Conservation (phyloP, 73 alveolate genomes). For the Tetrahymena thermophila region DNA sequence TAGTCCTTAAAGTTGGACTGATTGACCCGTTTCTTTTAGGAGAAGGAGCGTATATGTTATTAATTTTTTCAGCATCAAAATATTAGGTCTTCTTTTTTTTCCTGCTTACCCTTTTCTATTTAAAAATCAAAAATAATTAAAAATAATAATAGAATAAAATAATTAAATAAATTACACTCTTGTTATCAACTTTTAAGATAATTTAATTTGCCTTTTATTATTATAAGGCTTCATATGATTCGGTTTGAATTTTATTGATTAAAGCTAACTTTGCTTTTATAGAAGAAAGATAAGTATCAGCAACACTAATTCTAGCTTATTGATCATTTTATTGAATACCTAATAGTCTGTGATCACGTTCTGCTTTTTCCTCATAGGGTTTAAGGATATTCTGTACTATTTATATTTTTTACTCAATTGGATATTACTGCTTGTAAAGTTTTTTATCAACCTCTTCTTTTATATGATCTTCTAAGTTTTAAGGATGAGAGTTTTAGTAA, state of each 20-base stretch:
- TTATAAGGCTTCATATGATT: neutral
- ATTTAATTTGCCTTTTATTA: neutral
- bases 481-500: neutral
- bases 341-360: neutral
- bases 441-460: neutral
- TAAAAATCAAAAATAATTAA: too few relatives aligned
- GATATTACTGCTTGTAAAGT: neutral
- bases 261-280: neutral
- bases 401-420: neutral
- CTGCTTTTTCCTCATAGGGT: neutral
- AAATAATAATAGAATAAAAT: neutral
- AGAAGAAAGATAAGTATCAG: neutral
- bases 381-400: neutral
- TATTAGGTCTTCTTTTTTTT: neutral
- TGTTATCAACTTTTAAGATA: neutral
- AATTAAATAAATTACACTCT: neutral
- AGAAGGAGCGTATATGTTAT: neutral
- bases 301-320: neutral
- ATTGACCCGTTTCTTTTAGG: neutral
- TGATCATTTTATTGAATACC: neutral
- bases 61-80: neutral
- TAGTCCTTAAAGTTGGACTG: neutral
- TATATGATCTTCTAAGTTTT: neutral
- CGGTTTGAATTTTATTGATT: neutral
- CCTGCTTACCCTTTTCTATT: neutral